These are phyloP conservation scores for Nymphaea thermarum DNA, from an alignment of 164 flowering plant species.

Conservation along the genomic window DNA sequence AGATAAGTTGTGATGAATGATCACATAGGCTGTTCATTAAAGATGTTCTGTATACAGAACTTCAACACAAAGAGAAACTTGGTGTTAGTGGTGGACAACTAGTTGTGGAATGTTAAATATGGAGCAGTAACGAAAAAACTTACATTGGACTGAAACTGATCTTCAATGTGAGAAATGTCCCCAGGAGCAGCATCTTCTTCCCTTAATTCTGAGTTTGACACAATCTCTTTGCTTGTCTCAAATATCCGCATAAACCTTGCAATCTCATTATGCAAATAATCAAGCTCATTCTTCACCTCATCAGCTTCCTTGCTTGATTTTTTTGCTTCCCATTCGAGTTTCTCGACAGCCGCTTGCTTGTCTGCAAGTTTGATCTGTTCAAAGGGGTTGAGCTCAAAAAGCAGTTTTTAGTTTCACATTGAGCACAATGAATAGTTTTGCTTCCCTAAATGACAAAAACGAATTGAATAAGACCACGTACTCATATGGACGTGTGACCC, in stretches of 20 bases:
- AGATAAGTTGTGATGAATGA: too few relatives aligned
- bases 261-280: constrained; percentile 36
- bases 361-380: constrained; percentile 82
- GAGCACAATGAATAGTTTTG: too few relatives aligned
- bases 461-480: too few relatives aligned
- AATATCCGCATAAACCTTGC: constrained; percentile 39
- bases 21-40: too few relatives aligned
- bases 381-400: not conserved
- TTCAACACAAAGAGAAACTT: not conserved
- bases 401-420: too few relatives aligned
- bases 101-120: not conserved
- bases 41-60: too few relatives aligned
- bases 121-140: not conserved
- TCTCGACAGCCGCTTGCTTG: constrained; percentile 83
- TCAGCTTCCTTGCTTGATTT: constrained; percentile 48
- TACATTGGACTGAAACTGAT: not conserved
- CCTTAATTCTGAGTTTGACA: not conserved
- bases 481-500: too few relatives aligned
- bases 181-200: not conserved
- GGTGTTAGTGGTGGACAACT: not conserved
- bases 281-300: constrained; percentile 55
- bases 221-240: constrained; percentile 13
- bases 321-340: constrained; percentile 77
- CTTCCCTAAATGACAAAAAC: too few relatives aligned
- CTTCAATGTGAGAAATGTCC: not conserved